These are phyloP conservation scores for Rhizophora mangle DNA, from an alignment of 345 rosid species.

Conservation along the genomic window DNA sequence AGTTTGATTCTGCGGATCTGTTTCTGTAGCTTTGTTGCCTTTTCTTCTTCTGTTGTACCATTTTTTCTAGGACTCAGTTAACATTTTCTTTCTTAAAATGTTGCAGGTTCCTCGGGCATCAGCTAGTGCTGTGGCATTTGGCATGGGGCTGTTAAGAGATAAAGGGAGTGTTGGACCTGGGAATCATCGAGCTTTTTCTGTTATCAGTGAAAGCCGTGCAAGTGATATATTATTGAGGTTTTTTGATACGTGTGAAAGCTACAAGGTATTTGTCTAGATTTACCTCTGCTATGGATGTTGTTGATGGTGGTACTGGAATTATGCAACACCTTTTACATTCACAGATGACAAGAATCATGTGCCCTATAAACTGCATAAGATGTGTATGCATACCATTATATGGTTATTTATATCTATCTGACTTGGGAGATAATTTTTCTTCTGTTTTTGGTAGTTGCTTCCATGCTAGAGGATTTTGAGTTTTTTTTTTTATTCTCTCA, in stretches of 20 bases:
- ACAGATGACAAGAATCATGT: too few relatives aligned
- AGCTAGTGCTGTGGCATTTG: slow-evolving; percentile 97
- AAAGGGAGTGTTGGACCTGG: slow-evolving; percentile 84
- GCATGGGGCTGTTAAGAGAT: slow-evolving; percentile 83
- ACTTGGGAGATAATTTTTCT: background rate
- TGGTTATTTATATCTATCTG: background rate
- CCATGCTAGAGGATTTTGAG: background rate
- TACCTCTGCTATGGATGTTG: background rate
- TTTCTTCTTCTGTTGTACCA: background rate
- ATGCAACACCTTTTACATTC: background rate
- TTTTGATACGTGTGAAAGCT: slow-evolving; percentile 76
- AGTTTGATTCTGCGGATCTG: background rate
- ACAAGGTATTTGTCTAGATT: slow-evolving; percentile 55
- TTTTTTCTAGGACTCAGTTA: background rate
- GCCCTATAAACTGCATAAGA: too few relatives aligned
- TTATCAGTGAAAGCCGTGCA: slow-evolving; percentile 88
- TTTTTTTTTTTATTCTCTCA: background rate
- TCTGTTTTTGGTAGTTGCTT: background rate
- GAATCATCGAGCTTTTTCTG: slow-evolving; percentile 73
- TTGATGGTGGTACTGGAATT: background rate
- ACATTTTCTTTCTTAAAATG: slow-evolving; percentile 13
- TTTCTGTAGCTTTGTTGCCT: background rate
- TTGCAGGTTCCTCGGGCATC: slow-evolving; percentile 86
- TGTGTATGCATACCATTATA: too few relatives aligned
- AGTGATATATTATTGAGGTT: slow-evolving; percentile 81